Evolutionary conservation across 2,329 filamentous ascomycete species (phyloP), one percentile per base, ranked within the genome.

Genomic region (Dissoconium aciculare): DNA sequence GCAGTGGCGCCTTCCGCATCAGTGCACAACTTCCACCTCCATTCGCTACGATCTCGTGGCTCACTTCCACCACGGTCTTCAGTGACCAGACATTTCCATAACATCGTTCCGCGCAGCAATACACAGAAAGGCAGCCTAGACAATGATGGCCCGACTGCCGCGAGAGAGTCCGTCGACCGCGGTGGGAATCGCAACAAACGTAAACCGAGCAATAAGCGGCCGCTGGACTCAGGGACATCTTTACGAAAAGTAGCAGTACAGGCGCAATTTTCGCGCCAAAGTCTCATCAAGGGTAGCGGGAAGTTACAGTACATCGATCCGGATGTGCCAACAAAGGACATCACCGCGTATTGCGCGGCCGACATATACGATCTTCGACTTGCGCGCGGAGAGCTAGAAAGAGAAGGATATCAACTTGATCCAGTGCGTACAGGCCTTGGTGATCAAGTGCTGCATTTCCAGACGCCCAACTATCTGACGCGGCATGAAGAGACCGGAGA

Each of bases 181-280:
- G n/a, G n/a, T n/a, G n/a, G 38, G 54, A 11, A 49, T 58, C 19
- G 19, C 19, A 8, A 23, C 44, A 64, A 62, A 46, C 61, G 64
- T 34, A 67, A 69, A 56, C 67, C 38, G 58, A 59, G 14, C 60
- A 67, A 28, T 11, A 44, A 42, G 25, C 32, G 40, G 3, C 19
- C 19, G 8, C 19, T 23, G 8, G 19, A 23, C n/a, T 62, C 64
- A 14, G 60, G 71, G 26, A 79, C 83, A 42, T 78, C 76, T 38
- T 63, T 94, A 17, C 74, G 87, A 33, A 71, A 84, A 35, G 83
- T 92, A 9, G 83, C 85, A 17, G 78, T 83, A 11, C 83, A 89
- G 46, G 84, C 85, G 11, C 83, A 93, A 57, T 61, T 58, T 42
- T 70, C 60, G 35, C 64, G 59, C 42, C 8, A n/a, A 23, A 23